phyloP scores from a whole-genome alignment of 495 filamentous ascomycete genomes.

The Aspergillus indologenus region DNA sequence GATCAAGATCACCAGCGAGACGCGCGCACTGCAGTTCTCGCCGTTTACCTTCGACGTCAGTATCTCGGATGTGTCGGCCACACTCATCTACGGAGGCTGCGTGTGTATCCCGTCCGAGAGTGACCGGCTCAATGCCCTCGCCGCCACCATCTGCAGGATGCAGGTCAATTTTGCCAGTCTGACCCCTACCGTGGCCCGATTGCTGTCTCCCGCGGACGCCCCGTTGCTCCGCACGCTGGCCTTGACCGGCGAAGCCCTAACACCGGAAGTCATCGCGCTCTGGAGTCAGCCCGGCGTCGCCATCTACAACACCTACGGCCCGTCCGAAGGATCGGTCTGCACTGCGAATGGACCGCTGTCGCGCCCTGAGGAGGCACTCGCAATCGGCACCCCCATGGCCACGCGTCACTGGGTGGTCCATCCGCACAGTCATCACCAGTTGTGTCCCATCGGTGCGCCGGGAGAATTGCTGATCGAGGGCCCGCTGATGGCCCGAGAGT shows the following conservation, averaged over 20 bases:
- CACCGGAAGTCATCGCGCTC: conserved; percentile 19
- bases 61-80: conserved; percentile 39
- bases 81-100: conserved; percentile 39
- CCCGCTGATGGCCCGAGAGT: background rate
- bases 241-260: conserved; percentile 45
- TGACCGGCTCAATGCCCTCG: conserved; percentile 25
- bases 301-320: no score
- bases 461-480: background rate
- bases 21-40: conserved; percentile 46
- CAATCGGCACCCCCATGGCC: no score
- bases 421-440: background rate
- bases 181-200: conserved; percentile 38
- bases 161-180: conserved; percentile 28
- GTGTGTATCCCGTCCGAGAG: conserved; percentile 28
- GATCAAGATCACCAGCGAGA: conserved; percentile 32
- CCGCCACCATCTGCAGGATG: conserved; percentile 24
- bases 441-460: background rate
- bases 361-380: no score
- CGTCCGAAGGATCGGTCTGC: no score
- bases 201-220: conserved; percentile 31
- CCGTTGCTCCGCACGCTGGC: conserved; percentile 32
- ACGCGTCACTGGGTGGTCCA: background rate
- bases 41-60: conserved; percentile 40
- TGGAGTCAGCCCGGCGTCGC: background rate
- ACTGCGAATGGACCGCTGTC: no score